Conservation (phyloP, 2,329 filamentous ascomycete species). For the Leptographium radiaticola region DNA sequence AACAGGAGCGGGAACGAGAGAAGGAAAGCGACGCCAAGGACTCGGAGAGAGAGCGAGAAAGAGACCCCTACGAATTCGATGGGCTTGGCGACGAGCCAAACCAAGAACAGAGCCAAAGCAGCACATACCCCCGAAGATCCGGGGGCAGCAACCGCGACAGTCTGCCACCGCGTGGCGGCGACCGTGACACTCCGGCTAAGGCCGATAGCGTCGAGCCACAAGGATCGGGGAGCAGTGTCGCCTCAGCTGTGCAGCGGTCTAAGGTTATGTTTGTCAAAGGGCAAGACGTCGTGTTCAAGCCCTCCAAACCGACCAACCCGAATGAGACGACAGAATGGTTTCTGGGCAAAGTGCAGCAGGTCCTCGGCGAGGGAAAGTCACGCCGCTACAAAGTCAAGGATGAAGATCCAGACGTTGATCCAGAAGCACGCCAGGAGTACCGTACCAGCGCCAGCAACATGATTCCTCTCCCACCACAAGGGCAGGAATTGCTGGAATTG, state of each 20-base stretch:
- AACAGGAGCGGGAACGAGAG: constrained; percentile 1
- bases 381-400: constrained; percentile 70
- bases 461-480: constrained; percentile 56
- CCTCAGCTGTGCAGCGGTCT: constrained; percentile 27
- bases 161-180: constrained; percentile 22
- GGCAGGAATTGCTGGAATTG: constrained; percentile 42
- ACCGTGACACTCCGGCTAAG: constrained; percentile 41
- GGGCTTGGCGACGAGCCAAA: constrained; percentile 28
- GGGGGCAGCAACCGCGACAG: constrained; percentile 20
- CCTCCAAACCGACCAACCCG: constrained; percentile 32
- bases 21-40: constrained; percentile 3
- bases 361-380: constrained; percentile 64
- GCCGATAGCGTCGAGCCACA: constrained; percentile 44
- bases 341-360: constrained; percentile 62
- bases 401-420: constrained; percentile 55
- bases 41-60: constrained; percentile 6
- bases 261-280: constrained; percentile 46
- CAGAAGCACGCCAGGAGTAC: constrained; percentile 53
- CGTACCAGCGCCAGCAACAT: constrained; percentile 61
- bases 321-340: constrained; percentile 52
- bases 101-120: constrained; percentile 26
- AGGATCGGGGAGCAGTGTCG: constrained; percentile 16
- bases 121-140: constrained; percentile 22
- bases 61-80: constrained; percentile 27
- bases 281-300: constrained; percentile 55